Evolutionary conservation across 805 yeast species (phyloP).

Genomic region (Metschnikowia continentalis): DNA sequence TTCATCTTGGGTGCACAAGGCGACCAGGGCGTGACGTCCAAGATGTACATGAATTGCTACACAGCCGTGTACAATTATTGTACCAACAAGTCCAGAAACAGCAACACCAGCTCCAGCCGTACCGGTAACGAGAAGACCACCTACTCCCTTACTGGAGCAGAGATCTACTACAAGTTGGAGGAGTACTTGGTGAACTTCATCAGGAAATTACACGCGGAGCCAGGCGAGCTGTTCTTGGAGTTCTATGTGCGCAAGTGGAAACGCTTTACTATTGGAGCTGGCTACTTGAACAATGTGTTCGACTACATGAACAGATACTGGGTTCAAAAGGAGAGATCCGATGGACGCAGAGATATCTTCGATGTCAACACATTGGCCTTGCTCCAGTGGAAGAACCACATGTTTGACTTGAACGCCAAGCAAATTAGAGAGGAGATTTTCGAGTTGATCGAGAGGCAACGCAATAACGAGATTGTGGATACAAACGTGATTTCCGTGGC

Average conservation of each 20-base stretch:
- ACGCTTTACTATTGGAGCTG: constrained; percentile 86
- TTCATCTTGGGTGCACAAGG: constrained; percentile 68
- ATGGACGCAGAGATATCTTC: constrained; percentile 83
- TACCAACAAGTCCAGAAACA: constrained; percentile 65
- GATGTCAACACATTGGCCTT: constrained; percentile 89
- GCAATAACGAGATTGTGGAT: constrained; percentile 73
- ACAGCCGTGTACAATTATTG: constrained; percentile 93
- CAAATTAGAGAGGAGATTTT: constrained; percentile 66
- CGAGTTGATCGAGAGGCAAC: constrained; percentile 68
- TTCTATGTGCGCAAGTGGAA: constrained; percentile 66
- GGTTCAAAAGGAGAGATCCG: constrained; percentile 94
- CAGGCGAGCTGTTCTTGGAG: constrained; percentile 23
- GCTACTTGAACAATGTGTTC: constrained; percentile 85
- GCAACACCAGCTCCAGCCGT: constrained; percentile 14
- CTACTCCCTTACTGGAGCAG: constrained; percentile 77
- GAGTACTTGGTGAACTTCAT: constrained; percentile 63
- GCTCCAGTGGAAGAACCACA: constrained; percentile 79
- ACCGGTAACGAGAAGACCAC: constrained; percentile 23
- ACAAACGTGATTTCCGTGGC: constrained; percentile 64
- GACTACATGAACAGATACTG: constrained; percentile 96
- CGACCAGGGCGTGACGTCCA: constrained; percentile 59
- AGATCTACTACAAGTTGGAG: constrained; percentile 71
- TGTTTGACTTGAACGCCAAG: constrained; percentile 66
- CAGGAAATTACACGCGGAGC: constrained; percentile 43
- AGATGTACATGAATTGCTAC: constrained; percentile 82